Percentiles rank a stretch among this genome's conserved stretches.
phyloP scores from a whole-genome alignment of 208 protist genomes.

The Trypanosoma avium region DNA sequence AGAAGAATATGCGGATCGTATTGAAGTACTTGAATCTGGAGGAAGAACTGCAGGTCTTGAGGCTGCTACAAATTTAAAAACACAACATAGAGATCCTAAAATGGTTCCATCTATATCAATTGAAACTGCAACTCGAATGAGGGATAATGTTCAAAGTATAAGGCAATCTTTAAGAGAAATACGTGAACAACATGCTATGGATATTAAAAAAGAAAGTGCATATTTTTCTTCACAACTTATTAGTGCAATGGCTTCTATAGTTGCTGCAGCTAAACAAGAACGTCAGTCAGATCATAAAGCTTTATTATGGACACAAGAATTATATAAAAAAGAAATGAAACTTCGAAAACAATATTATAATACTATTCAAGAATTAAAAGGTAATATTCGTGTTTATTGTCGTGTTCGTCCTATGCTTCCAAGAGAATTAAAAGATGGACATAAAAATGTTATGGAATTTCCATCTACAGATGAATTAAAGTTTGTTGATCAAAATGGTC shows the following conservation, averaged over 20 bases:
- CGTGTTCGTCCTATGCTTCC: conserved; percentile 89
- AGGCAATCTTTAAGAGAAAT: conserved; percentile 70
- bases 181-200: conserved; percentile 55
- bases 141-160: conserved; percentile 48
- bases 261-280: conserved; percentile 67
- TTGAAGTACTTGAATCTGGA: conserved; percentile 42
- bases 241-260: conserved; percentile 72
- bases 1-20: conserved; percentile 62
- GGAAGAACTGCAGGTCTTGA: background rate
- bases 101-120: conserved; percentile 15
- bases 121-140: conserved; percentile 50
- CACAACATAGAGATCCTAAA: conserved; percentile 23
- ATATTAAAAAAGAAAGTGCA: conserved; percentile 64
- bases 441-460: conserved; percentile 81
- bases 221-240: conserved; percentile 71
- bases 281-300: conserved; percentile 73
- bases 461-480: conserved; percentile 78
- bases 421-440: conserved; percentile 71
- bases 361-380: conserved; percentile 92
- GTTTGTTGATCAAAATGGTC: conserved; percentile 67
- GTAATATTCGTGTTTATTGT: conserved; percentile 94
- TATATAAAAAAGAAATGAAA: conserved; percentile 91
- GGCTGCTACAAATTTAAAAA: conserved; percentile 8
- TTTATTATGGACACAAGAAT: conserved; percentile 85
- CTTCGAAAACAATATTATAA: conserved; percentile 94